Evolutionary conservation across 2,329 filamentous ascomycete species (phyloP).

Genomic region (Akanthomyces dipterigenus): DNA sequence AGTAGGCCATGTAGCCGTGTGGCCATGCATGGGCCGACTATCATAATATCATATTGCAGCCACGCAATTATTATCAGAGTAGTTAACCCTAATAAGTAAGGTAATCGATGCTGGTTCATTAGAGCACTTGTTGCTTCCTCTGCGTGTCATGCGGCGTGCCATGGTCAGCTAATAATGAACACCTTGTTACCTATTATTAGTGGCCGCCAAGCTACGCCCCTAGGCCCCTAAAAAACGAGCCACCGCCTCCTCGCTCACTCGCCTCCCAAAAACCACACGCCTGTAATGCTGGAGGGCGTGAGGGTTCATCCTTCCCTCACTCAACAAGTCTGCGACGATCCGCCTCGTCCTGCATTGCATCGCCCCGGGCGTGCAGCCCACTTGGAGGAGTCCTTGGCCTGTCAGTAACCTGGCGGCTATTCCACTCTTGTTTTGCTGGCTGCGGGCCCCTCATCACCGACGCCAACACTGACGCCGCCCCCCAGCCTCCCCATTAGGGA

Average conservation of each 20-base stretch:
- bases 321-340: slow-evolving; percentile 3
- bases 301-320: background rate
- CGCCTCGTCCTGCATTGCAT: slow-evolving; percentile 1
- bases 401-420: background rate
- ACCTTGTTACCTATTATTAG: background rate
- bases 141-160: too few relatives aligned
- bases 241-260: too few relatives aligned
- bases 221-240: too few relatives aligned
- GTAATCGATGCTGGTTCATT: too few relatives aligned
- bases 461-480: background rate
- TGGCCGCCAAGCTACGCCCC: background rate
- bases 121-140: too few relatives aligned
- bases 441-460: background rate
- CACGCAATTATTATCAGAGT: too few relatives aligned
- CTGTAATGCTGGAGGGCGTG: background rate
- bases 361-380: background rate
- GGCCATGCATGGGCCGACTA: too few relatives aligned
- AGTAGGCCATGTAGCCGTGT: too few relatives aligned
- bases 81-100: too few relatives aligned
- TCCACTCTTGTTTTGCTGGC: background rate
- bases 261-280: background rate
- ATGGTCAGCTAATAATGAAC: too few relatives aligned
- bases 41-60: too few relatives aligned
- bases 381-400: background rate
- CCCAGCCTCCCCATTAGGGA: slow-evolving; percentile 5